Base-by-base conservation (phyloP, 148 eudicot species). In the Rhododendron henanense region DNA sequence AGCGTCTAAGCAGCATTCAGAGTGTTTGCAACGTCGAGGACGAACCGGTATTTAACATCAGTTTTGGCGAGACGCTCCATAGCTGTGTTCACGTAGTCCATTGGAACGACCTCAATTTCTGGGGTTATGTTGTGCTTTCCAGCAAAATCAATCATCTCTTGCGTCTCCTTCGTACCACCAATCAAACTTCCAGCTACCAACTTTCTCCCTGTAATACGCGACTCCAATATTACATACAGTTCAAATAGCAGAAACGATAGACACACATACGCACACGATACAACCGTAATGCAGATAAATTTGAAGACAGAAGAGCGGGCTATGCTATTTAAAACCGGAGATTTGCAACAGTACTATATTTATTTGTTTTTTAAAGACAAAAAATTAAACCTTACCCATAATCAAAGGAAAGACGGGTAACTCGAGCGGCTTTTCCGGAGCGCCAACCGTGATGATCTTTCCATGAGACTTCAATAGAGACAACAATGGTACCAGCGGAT, bases 391-490 rank as follows among this genome's bases (percentile, higher is more conserved):
- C 45, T 55, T 55, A 55, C 61, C 61, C 21, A 55, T 5, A 55
- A 55, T 55, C 19, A 55, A 55, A 16, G 61, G 61, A 18, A 55
- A 18, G 23, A 18, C 19, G 1, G 19, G 61, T 55, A 55, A 55
- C 61, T 55, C 61, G 21, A 55, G 7, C 1, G 61, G 61, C 21
- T 55, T 55, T 1, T 5, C 23, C 7, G 61, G 61, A 1, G 21
- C 61, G 0, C 88, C 88, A 83, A 87, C 85, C 83, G 15, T 23
- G 4, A 87, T 19, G 5, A 87, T 73, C 83, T 87, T 87, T 3
- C 78, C 82, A 25, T 87, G 74, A 19, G 63, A 4, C 86, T 87
- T 87, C 65, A 87, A 77, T 44, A 87, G 44, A 63, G 51, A 51
- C 28, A 87, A 0, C 23, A 87, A 78, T 21, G 88, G 88, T 25